These are phyloP conservation scores for Vanilla planifolia DNA, from an alignment of 106 monocot genomes.

Conservation along the genomic window DNA sequence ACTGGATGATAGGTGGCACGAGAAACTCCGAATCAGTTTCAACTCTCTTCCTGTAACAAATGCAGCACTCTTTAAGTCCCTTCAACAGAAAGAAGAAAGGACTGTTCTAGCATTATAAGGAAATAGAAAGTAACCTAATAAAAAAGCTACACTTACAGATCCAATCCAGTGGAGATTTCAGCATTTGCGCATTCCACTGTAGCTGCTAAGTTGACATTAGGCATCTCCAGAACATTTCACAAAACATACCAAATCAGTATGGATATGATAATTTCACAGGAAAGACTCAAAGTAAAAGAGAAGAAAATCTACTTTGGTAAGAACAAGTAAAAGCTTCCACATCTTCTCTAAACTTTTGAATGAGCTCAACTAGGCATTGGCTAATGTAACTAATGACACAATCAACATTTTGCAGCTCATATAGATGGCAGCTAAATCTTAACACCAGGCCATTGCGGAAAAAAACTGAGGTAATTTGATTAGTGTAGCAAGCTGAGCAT, in stretches of 20 bases:
- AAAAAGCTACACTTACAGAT: not conserved
- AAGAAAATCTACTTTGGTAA: not conserved
- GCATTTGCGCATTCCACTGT: not conserved
- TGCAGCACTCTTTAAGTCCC: not conserved
- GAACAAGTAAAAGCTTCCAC: not conserved
- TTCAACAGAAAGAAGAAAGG: not conserved
- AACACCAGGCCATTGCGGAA: no score
- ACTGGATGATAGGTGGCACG: not conserved
- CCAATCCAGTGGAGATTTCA: not conserved
- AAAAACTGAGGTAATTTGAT: no score
- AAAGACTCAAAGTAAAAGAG: not conserved
- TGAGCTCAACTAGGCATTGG: not conserved
- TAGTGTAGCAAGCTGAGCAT: no score
- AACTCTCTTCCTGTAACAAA: not conserved
- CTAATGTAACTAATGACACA: no score
- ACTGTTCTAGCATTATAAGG: not conserved
- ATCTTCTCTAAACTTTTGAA: not conserved
- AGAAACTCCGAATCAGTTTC: not conserved
- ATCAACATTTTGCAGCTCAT: no score
- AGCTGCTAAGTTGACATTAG: slow-evolving; percentile 2
- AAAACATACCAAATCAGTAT: not conserved
- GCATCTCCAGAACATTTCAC: not conserved
- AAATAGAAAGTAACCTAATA: not conserved
- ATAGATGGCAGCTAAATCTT: no score
- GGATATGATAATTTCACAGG: not conserved